Conservation (phyloP, 768 basidiomycete genomes). For the Leccinum variicolor region DNA sequence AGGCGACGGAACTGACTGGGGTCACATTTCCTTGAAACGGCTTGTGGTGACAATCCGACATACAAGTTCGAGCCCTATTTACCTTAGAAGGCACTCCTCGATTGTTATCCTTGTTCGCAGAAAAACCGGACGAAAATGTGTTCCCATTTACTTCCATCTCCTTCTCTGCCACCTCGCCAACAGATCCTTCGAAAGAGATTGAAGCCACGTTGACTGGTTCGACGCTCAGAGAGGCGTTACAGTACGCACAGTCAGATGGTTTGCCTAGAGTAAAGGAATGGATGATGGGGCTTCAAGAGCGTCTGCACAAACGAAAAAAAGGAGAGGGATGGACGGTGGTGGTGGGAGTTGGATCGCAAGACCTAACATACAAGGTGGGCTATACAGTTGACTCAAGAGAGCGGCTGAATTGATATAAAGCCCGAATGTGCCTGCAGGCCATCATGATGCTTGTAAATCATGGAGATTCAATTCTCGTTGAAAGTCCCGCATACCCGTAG, state of each 20-base stretch:
- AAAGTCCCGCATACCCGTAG: slow-evolving; percentile 69
- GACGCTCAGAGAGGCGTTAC: slow-evolving; percentile 42
- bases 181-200: too few species aligned
- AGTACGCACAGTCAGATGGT: slow-evolving; percentile 69
- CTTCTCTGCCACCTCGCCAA: too few species aligned
- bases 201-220: too few species aligned
- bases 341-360: slow-evolving; percentile 77
- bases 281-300: slow-evolving; percentile 63
- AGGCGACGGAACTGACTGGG: neutral
- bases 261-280: slow-evolving; percentile 56
- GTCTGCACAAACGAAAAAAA: slow-evolving; percentile 53
- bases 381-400: neutral
- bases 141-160: neutral
- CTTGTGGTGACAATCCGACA: neutral
- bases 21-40: neutral
- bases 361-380: slow-evolving; percentile 72
- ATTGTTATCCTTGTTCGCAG: neutral
- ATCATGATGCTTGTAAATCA: slow-evolving; percentile 62
- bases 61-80: neutral
- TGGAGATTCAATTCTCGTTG: slow-evolving; percentile 75
- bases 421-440: slow-evolving; percentile 39
- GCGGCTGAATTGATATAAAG: neutral
- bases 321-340: slow-evolving; percentile 67
- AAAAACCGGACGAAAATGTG: neutral
- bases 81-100: neutral